A percentile compares a stretch with the other conserved stretches of the same genome.
Evolutionary conservation across 176 grass and related monocot genomes (phyloP).

Genomic region (Eleusine coracana): DNA sequence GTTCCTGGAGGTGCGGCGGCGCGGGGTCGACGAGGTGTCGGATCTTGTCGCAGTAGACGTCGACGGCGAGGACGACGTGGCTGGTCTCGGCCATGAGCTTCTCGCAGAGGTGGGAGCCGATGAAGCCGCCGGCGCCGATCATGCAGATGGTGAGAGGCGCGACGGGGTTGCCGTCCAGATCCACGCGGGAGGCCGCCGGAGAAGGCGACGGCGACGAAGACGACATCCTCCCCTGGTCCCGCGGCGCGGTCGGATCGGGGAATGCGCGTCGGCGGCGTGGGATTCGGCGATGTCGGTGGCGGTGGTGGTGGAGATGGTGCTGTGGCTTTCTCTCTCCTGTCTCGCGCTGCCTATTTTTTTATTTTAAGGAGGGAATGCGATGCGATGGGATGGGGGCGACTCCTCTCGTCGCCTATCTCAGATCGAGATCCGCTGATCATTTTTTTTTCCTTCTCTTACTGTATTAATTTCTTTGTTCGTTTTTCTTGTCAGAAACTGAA

Average conservation of each 20-base stretch:
- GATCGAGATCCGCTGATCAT: no score
- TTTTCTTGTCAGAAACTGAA: no score
- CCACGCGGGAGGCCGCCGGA: conserved; percentile 44
- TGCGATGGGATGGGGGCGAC: no score
- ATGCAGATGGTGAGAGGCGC: conserved; percentile 82
- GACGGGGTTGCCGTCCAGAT: conserved; percentile 86
- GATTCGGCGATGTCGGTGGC: conserved; percentile 47
- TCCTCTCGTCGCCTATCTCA: no score
- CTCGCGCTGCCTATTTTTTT: neutral
- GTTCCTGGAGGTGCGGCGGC: conserved; percentile 53
- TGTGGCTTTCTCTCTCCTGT: neutral
- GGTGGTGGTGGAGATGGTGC: neutral
- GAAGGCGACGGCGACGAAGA: neutral
- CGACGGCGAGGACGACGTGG: conserved; percentile 76
- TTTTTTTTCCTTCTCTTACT: no score
- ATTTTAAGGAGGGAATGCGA: neutral
- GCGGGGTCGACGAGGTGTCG: conserved; percentile 81
- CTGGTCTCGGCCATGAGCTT: conserved; percentile 88
- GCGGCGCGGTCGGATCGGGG: conserved; percentile 22
- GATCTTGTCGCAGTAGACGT: conserved; percentile 99
- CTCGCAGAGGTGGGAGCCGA: conserved; percentile 98
- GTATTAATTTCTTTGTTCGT: no score
- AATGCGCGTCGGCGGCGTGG: conserved; percentile 30
- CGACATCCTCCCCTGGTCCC: conserved; percentile 32
- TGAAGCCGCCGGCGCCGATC: conserved; percentile 94